phyloP scores from a whole-genome alignment of 2,329 filamentous ascomycete genomes.

The Lachnellula subtilissima region DNA sequence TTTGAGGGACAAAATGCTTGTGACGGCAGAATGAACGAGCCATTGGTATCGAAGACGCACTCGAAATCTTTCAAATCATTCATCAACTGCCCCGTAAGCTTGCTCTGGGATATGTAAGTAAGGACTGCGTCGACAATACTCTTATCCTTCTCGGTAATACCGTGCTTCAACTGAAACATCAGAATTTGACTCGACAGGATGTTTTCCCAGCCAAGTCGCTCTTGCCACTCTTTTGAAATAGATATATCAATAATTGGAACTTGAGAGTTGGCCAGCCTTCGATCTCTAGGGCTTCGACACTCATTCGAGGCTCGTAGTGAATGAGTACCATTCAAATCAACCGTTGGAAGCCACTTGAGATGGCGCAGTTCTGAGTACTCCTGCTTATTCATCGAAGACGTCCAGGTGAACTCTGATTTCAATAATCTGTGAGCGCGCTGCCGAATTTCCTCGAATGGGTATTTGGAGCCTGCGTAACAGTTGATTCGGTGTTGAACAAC shows the following conservation, averaged over 20 bases:
- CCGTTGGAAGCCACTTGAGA: conserved; percentile 19
- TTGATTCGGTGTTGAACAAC: conserved; percentile 13
- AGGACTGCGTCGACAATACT: conserved; percentile 19
- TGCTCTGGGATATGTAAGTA: conserved; percentile 11
- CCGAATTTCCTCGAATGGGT: conserved; percentile 2
- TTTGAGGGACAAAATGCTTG: conserved; percentile 15
- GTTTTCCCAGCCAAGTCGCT: conserved; percentile 18
- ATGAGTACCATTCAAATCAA: not conserved
- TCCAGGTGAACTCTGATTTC: conserved; percentile 8
- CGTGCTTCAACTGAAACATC: conserved; percentile 17
- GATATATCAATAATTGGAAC: conserved; percentile 12
- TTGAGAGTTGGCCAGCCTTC: conserved; percentile 13
- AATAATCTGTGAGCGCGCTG: conserved; percentile 7
- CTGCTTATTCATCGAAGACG: not conserved
- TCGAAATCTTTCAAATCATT: conserved; percentile 7
- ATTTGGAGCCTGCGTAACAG: conserved; percentile 9
- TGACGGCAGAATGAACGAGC: conserved; percentile 11
- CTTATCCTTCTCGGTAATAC: conserved; percentile 6
- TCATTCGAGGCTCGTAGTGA: conserved; percentile 10
- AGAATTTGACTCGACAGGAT: conserved; percentile 12
- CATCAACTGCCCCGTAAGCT: not conserved
- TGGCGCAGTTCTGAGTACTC: conserved; percentile 2
- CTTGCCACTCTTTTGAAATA: conserved; percentile 14
- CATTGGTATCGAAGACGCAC: conserved; percentile 13
- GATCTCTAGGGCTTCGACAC: conserved; percentile 16